Percentiles rank a stretch among this genome's conserved stretches.
Conservation (phyloP, 2,329 filamentous ascomycete genomes). For the Daldinia eschscholtzii region DNA sequence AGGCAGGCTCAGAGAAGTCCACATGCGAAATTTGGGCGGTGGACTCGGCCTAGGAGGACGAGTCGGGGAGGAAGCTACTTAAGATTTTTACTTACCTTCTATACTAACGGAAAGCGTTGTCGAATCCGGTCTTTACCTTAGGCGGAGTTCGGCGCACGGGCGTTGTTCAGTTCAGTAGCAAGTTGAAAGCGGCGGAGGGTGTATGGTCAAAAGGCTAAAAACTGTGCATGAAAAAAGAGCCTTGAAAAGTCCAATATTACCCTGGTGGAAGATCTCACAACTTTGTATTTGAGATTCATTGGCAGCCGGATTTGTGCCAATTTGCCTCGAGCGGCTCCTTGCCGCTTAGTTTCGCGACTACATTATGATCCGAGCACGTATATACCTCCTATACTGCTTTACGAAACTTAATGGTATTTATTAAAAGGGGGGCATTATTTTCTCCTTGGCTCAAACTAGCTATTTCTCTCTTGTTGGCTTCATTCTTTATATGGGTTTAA, state of each 20-base stretch:
- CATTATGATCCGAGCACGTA: constrained; percentile 23
- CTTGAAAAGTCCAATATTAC: constrained; percentile 16
- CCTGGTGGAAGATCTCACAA: constrained; percentile 11
- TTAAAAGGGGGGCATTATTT: constrained; percentile 5
- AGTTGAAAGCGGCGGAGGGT: constrained; percentile 9
- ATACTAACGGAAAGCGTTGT: constrained; percentile 2
- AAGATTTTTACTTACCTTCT: not conserved
- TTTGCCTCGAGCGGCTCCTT: constrained; percentile 12
- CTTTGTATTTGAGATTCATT: constrained; percentile 15
- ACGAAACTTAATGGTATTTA: constrained; percentile 31
- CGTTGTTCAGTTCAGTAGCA: constrained; percentile 12
- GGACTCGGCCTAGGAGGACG: constrained; percentile 52
- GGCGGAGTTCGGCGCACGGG: constrained; percentile 32
- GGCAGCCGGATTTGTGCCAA: constrained; percentile 11
- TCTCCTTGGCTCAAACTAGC: not conserved
- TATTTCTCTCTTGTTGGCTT: constrained; percentile 4
- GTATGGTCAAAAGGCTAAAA: constrained; percentile 8
- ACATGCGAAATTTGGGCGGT: constrained; percentile 53
- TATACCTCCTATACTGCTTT: constrained; percentile 27
- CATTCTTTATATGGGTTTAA: constrained; percentile 8
- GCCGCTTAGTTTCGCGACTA: constrained; percentile 7
- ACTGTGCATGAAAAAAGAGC: constrained; percentile 11
- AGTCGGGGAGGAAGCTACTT: constrained; percentile 50
- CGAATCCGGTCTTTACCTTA: constrained; percentile 1
- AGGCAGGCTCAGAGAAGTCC: constrained; percentile 62